Evolutionary conservation across 23 red algal species (phyloP), one percentile per base, ranked within the genome.

Genomic region (Gracilaria gracilis): DNA sequence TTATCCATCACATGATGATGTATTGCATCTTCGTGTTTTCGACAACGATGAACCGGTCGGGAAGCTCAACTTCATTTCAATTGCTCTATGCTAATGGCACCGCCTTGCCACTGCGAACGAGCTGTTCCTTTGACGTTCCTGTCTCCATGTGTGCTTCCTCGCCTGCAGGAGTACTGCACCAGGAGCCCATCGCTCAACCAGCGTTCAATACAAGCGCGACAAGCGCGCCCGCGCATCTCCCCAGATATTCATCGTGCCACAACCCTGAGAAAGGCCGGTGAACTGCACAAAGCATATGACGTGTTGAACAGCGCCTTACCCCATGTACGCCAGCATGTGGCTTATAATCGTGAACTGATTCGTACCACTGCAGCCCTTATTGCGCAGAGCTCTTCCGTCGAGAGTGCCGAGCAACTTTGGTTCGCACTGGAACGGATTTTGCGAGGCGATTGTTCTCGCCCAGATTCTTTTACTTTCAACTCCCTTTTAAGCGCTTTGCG

Each of bases 401-500:
- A 33, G 46, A 50, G 27, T 1, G 72, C 72, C 31, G 46, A 77
- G 20, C 72, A 50, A 9, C 42, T 82, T 0, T 82, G 58, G 53
- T 27, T 7, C 25, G 24, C 36, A 5, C 54, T 82, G 12, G 39
- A 42, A 36, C 53, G 4, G 4, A 12, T 39, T 82, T 20, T 82
- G 79, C 4, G 24, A 25, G 28, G 64, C 4, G 23, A 11, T 65
- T 15, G 23, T 24, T 46, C 53, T 25, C 53, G 47, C 14, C 79
- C 79, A 29, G 58, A 59, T 65, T 2, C 58, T 14, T 7, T 25
- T 8, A 9, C 53, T 24, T 82, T 82, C n/a, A 82, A 82, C 24
- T 14, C 51, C 9, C 36, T 82, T 32, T 82, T 82, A 57, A 53
- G 36, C n/a, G 79, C 79, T 24, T 37, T 82, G 24, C 46, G 58